These are phyloP conservation scores for Neurospora sp. DNA, from an alignment of 495 filamentous ascomycete genomes.

Conservation along the genomic window DNA sequence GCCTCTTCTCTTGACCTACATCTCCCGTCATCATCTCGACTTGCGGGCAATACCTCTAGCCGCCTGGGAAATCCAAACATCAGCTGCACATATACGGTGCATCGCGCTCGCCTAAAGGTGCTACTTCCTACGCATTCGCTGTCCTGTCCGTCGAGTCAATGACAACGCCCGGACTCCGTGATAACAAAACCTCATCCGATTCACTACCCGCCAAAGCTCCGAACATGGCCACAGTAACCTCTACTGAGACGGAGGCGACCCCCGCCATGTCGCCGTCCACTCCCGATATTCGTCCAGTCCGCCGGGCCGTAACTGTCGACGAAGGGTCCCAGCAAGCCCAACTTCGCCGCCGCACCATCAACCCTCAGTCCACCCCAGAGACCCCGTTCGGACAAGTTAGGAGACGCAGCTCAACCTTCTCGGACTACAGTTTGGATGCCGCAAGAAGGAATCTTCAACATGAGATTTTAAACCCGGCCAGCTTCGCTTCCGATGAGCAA, in stretches of 20 bases:
- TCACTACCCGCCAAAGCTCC: not conserved
- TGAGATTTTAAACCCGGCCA: slow-evolving; percentile 59
- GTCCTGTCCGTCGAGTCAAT: not conserved
- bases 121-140: not conserved
- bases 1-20: not conserved
- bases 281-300: slow-evolving; percentile 15
- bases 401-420: slow-evolving; percentile 66
- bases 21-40: not conserved
- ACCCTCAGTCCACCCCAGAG: slow-evolving; percentile 10
- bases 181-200: not conserved
- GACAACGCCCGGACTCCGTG: not conserved
- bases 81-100: not conserved
- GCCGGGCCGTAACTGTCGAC: slow-evolving; percentile 26
- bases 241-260: slow-evolving; percentile 3
- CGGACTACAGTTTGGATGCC: slow-evolving; percentile 58
- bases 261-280: slow-evolving; percentile 12
- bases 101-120: not conserved
- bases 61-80: too few species aligned
- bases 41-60: not conserved
- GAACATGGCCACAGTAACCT: not conserved
- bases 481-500: slow-evolving; percentile 7
- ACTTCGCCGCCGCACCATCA: slow-evolving; percentile 1
- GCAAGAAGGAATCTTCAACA: slow-evolving; percentile 57
- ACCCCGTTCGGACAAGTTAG: slow-evolving; percentile 24
- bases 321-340: slow-evolving; percentile 15